Base-by-base conservation (phyloP, 768 basidiomycete genomes). In the Tulasnella sp. region DNA sequence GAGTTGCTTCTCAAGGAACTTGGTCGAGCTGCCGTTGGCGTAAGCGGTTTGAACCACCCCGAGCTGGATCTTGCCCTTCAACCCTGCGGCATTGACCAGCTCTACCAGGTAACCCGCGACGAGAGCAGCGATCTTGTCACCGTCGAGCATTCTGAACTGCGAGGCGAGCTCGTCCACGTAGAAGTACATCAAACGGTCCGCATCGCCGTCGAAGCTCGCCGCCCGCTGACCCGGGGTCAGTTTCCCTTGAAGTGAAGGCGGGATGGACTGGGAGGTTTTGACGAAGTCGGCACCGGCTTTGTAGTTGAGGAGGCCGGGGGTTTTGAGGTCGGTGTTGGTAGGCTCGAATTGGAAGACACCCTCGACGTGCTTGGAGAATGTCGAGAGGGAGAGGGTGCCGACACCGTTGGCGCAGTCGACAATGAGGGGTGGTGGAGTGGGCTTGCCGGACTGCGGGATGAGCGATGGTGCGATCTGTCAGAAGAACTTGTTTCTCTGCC, bases 381-480 rank as follows among this genome's bases (percentile, higher is more conserved):
- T 86, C 39, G 82, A 81, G 14, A 92, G 88, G 42, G 90, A 89
- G 7, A 84, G 82, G 17, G 91, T 87, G 63, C 97, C 97, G 29
- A 99, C 97, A 34, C 97, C 97, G 79, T 99, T 98, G n/a, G 97
- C 97, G 79, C 97, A 98, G 80, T 99, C 97, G 47, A 99, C 84
- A n/a, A 91, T 79, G 63, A 99, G 78, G 41, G 88, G 86, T 17
- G 85, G 79, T 12, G 85, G 80, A 68, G 83, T 80, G 47, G 82
- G 80, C 79, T 88, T 88, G 73, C 88, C 87, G 32, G 84, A 81
- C 90, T 93, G 73, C 39, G 62, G 66, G 74, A 67, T 59, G 73
- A 62, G 34, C 74, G n/a, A 6, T 0, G 11, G 22, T 36, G 35
- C 8, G 22, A 9, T 62, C n/a, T 19, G 64, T 65, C 64, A 65